Evolutionary conservation across 202 grass and related monocot species (phyloP).

Genomic region (Zoysia matrella): DNA sequence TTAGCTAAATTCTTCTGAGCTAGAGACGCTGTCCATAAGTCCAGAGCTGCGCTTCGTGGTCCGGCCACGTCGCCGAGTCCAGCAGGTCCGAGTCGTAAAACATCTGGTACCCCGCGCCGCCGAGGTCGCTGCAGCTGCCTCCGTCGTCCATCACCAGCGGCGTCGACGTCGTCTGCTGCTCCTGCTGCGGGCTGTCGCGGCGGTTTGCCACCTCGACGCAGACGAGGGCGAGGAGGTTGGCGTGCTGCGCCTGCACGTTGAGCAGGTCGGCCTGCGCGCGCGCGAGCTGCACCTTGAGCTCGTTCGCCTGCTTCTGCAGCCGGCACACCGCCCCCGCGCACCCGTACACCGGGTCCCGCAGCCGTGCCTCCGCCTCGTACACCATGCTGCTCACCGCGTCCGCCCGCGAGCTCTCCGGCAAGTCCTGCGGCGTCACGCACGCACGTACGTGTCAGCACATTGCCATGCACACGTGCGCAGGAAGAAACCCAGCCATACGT

Average conservation of each 20-base stretch:
- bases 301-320: conserved; percentile 82
- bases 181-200: not conserved
- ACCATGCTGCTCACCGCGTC: conserved; percentile 99
- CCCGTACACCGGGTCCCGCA: conserved; percentile 89
- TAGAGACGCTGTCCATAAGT: not conserved
- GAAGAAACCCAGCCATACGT: too few relatives aligned
- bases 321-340: conserved; percentile 86
- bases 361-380: conserved; percentile 86
- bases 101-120: not conserved
- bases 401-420: conserved; percentile 74
- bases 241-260: conserved; percentile 64
- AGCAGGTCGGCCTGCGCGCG: conserved; percentile 72
- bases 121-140: not conserved
- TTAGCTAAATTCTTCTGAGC: too few relatives aligned
- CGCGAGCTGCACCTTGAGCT: conserved; percentile 88
- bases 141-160: not conserved
- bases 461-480: too few relatives aligned
- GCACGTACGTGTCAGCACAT: too few relatives aligned
- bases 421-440: conserved; percentile 46
- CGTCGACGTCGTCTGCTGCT: not conserved
- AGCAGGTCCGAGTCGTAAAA: conserved; percentile 41
- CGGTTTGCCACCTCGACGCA: conserved; percentile 58
- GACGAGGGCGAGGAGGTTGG: conserved; percentile 80
- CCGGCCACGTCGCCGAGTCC: conserved; percentile 49
- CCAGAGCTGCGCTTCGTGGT: conserved; percentile 54